Evolutionary conservation across 305 asterid species (phyloP), one percentile per base, ranked within the genome.

Genomic region (Solanum hybrid): DNA sequence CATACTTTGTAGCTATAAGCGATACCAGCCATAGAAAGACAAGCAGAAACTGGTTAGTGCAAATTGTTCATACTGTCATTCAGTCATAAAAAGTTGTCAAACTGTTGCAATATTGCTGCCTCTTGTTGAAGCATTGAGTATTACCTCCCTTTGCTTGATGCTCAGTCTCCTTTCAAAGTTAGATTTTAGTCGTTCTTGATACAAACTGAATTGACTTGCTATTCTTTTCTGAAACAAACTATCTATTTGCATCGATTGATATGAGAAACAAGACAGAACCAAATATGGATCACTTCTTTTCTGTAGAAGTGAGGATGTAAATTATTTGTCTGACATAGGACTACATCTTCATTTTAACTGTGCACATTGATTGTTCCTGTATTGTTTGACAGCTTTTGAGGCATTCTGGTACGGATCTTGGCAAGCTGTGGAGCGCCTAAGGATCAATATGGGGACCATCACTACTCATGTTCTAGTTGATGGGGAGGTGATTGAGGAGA

Each of bases 311-410:
- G 76, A 85, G 76, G 88, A 40, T 85, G 75, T 85, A 85, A 85
- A 85, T 85, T 35, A 51, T 26, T 32, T 32, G 24, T 90, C 77
- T n/a, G 37, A 34, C 31, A 35, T 14, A 6, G 26, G 29, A 46
- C 7, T 29, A 29, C 31, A 10, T 69, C 86, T 22, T 56, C 32
- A 56, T 80, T 60, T 71, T 31, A 71, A 82, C 80, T 60, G 31
- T 88, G 24, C 89, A 84, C 84, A 24, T 89, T 80, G 79, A 20
- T 78, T 86, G 80, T 79, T 79, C n/a, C 90, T 85, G 86, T 72
- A 40, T 87, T 14, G 22, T 91, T 86, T 92, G 86, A 78, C 92
- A 97, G 99, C 99, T 91, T 97, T 97, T 87, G 99, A 97, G 95
- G 95, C 95, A 14, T 96, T 92, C 79, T 91, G 95, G 94, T 69